Evolutionary conservation across 495 filamentous ascomycete species (phyloP).

Genomic region (Hapsidospora chrysogenum): DNA sequence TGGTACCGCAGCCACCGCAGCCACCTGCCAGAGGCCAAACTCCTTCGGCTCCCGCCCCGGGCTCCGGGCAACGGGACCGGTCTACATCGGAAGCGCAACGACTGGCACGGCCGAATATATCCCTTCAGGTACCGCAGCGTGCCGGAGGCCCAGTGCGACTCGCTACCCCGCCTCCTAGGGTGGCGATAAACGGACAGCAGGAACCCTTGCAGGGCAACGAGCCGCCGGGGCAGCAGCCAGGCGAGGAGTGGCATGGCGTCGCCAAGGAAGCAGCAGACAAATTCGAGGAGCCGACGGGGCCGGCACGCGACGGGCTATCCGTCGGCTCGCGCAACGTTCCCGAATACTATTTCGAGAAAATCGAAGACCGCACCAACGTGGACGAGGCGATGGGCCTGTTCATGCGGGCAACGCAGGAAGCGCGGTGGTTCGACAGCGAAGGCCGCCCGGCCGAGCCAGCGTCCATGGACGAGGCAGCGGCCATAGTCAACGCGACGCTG

Average conservation of each 20-base stretch:
- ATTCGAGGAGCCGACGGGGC: neutral
- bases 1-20: neutral
- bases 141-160: conserved; percentile 58
- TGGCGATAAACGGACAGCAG: too few species aligned
- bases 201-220: neutral
- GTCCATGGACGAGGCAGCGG: conserved; percentile 28
- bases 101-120: conserved; percentile 37
- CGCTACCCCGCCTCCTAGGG: conserved; percentile 64
- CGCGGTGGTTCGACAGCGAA: conserved; percentile 23
- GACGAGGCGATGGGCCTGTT: conserved; percentile 29
- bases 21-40: conserved; percentile 3
- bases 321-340: neutral
- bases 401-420: conserved; percentile 20
- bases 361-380: conserved; percentile 27
- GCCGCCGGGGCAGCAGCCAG: neutral
- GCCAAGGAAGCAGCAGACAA: neutral
- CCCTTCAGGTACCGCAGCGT: conserved; percentile 67
- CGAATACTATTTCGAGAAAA: conserved; percentile 9
- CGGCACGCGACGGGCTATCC: neutral
- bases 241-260: neutral
- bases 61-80: neutral
- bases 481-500: conserved; percentile 25
- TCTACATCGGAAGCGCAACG: conserved; percentile 5
- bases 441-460: conserved; percentile 17
- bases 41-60: conserved; percentile 7